Evolutionary conservation across 257 asterid species (phyloP), one percentile per base, ranked within the genome.

Genomic region (Ajuga chamaepitys): DNA sequence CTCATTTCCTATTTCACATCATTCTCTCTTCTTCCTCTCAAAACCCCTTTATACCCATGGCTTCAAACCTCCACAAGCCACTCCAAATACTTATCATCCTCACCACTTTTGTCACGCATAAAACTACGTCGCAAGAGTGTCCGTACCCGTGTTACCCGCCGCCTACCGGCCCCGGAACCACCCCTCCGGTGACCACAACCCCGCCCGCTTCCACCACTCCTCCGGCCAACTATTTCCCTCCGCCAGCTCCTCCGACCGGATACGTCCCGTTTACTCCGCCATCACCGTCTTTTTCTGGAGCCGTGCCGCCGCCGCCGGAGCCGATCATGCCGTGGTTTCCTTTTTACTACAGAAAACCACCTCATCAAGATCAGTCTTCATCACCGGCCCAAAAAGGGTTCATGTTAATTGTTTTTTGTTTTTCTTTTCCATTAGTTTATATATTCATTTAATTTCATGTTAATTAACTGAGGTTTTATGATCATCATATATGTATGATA

Each of bases 111-210:
- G 60, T 84, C 80, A 41, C 62, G 77, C 25, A 48, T n/a, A n/a
- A 47, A 51, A 58, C 85, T 2, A 61, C 77, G 17, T 37, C 95
- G 25, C 97, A 90, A 69, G 96, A 85, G 35, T 88, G 98, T 62
- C 95, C 86, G 0, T 92, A 92, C 22, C 98, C 98, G 2, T 92
- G 98, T 32, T 82, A 71, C 42, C 98, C 98, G 0, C 88, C 98
- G n/a, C 97, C 98, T 0, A 85, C 74, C 3, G 96, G 91, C 30
- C 69, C 92, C 35, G 92, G 87, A 55, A 81, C 72, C 80, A 77
- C 63, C 70, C 95, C 95, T 16, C 81, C 85, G 14, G 66, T 48
- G 28, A 20, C 70, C 24, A 75, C 88, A 7, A 78, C 89, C 0
- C 82, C 87, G 3, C 87, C 89, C 9, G 71, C 58, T 20, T 34